phyloP scores from a whole-genome alignment of 306 rosid species.

The Cicer chorassanicum region DNA sequence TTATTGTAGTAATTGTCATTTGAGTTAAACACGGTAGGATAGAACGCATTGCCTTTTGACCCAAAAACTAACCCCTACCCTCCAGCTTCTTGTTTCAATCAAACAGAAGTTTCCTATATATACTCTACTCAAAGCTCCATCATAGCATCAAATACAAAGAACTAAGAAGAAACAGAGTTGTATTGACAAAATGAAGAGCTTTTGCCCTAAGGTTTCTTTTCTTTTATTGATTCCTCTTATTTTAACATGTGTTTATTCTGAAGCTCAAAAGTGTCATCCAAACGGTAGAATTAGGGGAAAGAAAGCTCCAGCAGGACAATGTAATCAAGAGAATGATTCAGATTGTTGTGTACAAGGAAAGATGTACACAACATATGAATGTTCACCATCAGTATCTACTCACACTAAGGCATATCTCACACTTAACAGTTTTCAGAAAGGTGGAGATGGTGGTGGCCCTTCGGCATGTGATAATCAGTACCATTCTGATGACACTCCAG shows the following conservation, averaged over 20 bases:
- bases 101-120: neutral
- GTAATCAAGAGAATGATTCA: slow-evolving; percentile 49
- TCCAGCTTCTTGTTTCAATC: neutral
- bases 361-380: slow-evolving; percentile 46
- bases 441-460: slow-evolving; percentile 60
- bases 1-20: neutral
- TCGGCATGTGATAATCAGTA: slow-evolving; percentile 53
- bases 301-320: slow-evolving; percentile 49
- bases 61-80: neutral
- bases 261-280: slow-evolving; percentile 47
- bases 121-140: neutral
- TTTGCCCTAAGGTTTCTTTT: slow-evolving; percentile 2
- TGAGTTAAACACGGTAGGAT: neutral
- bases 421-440: slow-evolving; percentile 51
- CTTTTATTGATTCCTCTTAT: slow-evolving; percentile 18
- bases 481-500: slow-evolving; percentile 43
- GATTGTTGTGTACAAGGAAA: slow-evolving; percentile 52
- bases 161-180: neutral
- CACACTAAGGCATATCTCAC: slow-evolving; percentile 55
- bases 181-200: slow-evolving; percentile 24
- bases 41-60: slow-evolving; percentile 12
- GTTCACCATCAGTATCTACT: slow-evolving; percentile 48
- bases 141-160: slow-evolving; percentile 2
- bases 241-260: slow-evolving; percentile 8
- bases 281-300: slow-evolving; percentile 43